Conservation (phyloP, 345 rosid species). For the Abelmoschus esculentus region DNA sequence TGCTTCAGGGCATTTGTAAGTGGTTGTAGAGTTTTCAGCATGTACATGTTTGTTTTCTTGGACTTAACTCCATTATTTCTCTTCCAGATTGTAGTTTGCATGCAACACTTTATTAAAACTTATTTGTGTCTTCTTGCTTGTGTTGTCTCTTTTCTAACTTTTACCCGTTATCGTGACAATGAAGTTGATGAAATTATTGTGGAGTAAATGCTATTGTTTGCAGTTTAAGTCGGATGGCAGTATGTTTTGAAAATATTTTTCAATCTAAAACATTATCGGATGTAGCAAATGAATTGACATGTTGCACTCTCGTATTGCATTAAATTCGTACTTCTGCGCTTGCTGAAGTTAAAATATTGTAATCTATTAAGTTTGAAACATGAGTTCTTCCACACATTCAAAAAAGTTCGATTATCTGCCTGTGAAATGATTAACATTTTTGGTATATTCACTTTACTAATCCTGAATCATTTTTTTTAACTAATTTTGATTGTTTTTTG, state of each 20-base stretch:
- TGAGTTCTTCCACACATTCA: not conserved
- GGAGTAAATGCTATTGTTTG: not conserved
- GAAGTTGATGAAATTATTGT: not conserved
- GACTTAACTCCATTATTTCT: not conserved
- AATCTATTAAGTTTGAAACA: not conserved
- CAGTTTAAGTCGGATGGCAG: not conserved
- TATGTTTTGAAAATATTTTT: not conserved
- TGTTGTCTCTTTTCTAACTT: not conserved
- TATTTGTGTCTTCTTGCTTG: not conserved
- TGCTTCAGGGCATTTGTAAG: slow-evolving; percentile 2
- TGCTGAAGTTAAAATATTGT: not conserved
- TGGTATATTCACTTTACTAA: not conserved
- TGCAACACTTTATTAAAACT: not conserved
- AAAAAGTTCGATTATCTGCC: not conserved
- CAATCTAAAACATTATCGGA: not conserved
- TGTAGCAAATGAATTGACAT: not conserved
- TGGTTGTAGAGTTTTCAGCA: not conserved
- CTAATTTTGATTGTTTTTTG: slow-evolving; percentile 18
- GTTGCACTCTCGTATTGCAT: not conserved
- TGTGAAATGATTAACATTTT: not conserved
- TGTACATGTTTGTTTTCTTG: not conserved
- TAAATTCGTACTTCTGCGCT: not conserved
- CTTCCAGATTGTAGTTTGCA: not conserved
- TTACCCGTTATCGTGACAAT: not conserved
- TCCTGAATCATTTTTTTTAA: not conserved